phyloP scores from a whole-genome alignment of 2,329 filamentous ascomycete genomes.

The Epichloe bromicola region DNA sequence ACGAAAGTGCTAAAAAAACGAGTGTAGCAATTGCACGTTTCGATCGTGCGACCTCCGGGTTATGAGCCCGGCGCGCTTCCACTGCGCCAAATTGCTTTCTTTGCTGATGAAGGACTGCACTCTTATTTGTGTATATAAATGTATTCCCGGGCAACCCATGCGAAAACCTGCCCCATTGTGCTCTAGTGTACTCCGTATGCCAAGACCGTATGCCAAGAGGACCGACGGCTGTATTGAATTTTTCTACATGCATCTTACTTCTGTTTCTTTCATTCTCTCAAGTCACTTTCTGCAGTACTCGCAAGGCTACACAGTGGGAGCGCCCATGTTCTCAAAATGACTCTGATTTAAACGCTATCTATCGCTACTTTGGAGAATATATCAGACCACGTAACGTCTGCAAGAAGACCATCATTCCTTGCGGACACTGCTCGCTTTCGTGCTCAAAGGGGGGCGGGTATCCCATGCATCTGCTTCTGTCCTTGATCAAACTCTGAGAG shows the following conservation, averaged over 20 bases:
- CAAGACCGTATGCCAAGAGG: too few relatives aligned
- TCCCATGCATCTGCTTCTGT: not conserved
- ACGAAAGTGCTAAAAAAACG: not conserved
- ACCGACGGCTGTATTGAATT: too few relatives aligned
- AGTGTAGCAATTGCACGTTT: conserved; percentile 19
- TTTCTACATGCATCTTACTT: too few relatives aligned
- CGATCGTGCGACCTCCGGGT: conserved; percentile 18
- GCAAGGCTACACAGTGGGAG: too few relatives aligned
- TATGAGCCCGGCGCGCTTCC: conserved; percentile 14
- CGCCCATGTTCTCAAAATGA: not conserved
- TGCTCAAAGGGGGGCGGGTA: not conserved
- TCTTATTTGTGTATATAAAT: accelerated
- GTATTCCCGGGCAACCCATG: not conserved
- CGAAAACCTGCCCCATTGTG: too few relatives aligned
- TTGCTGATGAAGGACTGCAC: accelerated
- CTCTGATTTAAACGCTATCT: not conserved
- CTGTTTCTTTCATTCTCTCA: too few relatives aligned
- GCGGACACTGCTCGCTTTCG: not conserved
- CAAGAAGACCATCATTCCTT: not conserved
- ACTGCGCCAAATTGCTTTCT: conserved; percentile 16
- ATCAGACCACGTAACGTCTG: not conserved
- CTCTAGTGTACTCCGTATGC: too few relatives aligned
- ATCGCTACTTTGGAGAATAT: not conserved
- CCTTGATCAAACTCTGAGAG: too few relatives aligned
- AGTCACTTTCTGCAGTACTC: too few relatives aligned